phyloP scores from a whole-genome alignment of 768 basidiomycete species.

The Mycena sanguinolenta region DNA sequence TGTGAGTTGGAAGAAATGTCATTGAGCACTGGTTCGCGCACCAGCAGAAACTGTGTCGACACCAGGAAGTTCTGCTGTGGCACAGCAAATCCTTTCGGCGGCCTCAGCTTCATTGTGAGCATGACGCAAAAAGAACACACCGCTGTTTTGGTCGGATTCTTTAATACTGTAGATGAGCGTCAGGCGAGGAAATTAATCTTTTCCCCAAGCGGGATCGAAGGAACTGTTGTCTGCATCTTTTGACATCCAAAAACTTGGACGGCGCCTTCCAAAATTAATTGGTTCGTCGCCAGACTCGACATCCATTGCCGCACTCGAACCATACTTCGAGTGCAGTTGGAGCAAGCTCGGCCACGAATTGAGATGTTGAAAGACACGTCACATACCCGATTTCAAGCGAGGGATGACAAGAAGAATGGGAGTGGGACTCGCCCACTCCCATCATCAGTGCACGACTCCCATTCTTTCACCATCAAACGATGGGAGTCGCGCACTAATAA shows the following conservation, averaged over 20 bases:
- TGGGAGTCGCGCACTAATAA: too few relatives aligned
- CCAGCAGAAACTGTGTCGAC: slow-evolving; percentile 63
- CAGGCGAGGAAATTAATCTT: neutral
- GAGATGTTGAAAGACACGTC: neutral
- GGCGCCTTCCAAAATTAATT: neutral
- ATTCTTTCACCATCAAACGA: too few relatives aligned
- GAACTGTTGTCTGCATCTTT: neutral
- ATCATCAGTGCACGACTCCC: too few relatives aligned
- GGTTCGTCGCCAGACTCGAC: too few relatives aligned
- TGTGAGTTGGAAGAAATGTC: neutral
- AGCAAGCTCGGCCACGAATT: neutral
- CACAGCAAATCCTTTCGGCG: slow-evolving; percentile 65
- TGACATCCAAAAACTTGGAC: neutral
- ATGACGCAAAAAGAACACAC: slow-evolving; percentile 49
- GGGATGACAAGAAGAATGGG: too few relatives aligned
- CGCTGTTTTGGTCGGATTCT: slow-evolving; percentile 57
- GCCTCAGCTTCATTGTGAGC: slow-evolving; percentile 8
- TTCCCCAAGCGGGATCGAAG: neutral
- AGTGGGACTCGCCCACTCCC: too few relatives aligned
- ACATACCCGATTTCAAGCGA: slow-evolving; percentile 59
- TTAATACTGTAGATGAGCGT: too few relatives aligned
- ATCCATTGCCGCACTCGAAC: too few relatives aligned
- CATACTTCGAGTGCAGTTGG: neutral
- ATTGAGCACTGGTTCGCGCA: slow-evolving; percentile 37
- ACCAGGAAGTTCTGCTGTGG: slow-evolving; percentile 61